phyloP scores from a whole-genome alignment of 2,329 filamentous ascomycete species.

The Raffaelea deltoideospora region DNA sequence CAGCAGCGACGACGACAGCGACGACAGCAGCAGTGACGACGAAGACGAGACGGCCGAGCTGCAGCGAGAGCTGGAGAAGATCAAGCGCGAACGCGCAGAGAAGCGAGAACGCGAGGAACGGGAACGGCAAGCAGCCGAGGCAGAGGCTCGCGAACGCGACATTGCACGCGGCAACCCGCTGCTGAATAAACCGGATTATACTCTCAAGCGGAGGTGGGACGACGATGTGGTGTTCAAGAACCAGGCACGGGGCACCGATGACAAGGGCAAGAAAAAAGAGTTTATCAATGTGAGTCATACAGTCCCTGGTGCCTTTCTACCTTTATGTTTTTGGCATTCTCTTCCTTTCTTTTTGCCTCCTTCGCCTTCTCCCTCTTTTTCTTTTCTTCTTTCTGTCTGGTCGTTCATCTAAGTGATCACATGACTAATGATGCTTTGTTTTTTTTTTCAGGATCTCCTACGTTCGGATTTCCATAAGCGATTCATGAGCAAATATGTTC shows the following conservation, averaged over 20 bases:
- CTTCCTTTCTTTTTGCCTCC: no score
- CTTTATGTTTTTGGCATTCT: neutral
- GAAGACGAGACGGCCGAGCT: constrained; percentile 79
- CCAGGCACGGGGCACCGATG: constrained; percentile 86
- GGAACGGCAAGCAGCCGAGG: constrained; percentile 63
- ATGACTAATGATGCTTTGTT: no score
- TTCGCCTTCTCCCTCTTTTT: no score
- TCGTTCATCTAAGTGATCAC: neutral
- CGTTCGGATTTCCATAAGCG: constrained; percentile 95
- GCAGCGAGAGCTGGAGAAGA: constrained; percentile 86
- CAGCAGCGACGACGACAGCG: constrained; percentile 43
- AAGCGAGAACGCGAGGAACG: constrained; percentile 67
- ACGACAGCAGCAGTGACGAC: constrained; percentile 56
- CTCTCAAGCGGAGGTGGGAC: constrained; percentile 86
- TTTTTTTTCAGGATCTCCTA: constrained; percentile 52
- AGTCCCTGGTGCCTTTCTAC: neutral
- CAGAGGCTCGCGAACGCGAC: constrained; percentile 71
- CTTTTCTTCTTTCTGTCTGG: no score
- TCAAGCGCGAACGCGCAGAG: constrained; percentile 72
- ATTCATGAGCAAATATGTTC: constrained; percentile 68
- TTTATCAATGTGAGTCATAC: constrained; percentile 78
- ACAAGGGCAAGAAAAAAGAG: constrained; percentile 74
- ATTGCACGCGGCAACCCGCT: constrained; percentile 88
- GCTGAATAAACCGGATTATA: constrained; percentile 78
- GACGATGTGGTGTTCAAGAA: constrained; percentile 99